A percentile compares a stretch with the other conserved stretches of the same genome.
These are phyloP conservation scores for Buddleja alternifolia DNA, from an alignment of 257 asterid genomes.

Conservation along the genomic window DNA sequence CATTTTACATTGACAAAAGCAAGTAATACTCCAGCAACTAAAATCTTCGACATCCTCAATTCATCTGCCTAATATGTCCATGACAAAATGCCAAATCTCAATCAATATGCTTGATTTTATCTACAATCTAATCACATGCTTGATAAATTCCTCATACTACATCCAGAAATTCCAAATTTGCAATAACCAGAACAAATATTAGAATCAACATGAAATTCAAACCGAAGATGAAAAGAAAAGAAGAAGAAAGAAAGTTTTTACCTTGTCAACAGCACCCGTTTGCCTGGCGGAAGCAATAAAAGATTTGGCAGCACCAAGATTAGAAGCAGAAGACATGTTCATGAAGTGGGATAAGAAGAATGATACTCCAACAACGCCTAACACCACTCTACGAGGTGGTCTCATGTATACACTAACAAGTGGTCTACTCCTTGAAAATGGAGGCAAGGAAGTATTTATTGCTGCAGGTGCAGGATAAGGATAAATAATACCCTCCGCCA, in stretches of 20 bases:
- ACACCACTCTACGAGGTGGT: constrained; percentile 58
- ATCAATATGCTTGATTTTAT: not conserved
- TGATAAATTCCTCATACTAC: not conserved
- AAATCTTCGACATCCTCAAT: not conserved
- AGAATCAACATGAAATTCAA: not conserved
- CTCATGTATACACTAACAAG: constrained; percentile 34
- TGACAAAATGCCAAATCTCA: not conserved
- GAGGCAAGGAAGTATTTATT: constrained; percentile 25
- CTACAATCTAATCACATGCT: not conserved
- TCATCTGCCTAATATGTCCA: too few species aligned
- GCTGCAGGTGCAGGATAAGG: constrained; percentile 32
- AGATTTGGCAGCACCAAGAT: constrained; percentile 51
- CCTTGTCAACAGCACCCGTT: constrained; percentile 71
- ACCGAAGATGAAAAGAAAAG: not conserved
- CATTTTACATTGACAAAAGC: constrained; percentile 2
- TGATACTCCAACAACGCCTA: constrained; percentile 70
- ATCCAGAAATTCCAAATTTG: too few species aligned
- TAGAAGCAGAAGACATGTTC: constrained; percentile 55
- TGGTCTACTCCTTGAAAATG: constrained; percentile 39
- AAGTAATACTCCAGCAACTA: not conserved
- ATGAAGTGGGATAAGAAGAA: constrained; percentile 63
- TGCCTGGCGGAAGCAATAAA: constrained; percentile 84
- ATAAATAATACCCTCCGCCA: constrained; percentile 39
- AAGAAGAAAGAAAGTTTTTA: not conserved
- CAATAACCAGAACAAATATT: constrained; percentile 8